Evolutionary conservation across 2,329 filamentous ascomycete genomes (phyloP).

Genomic region (Plenodomus lindquistii): DNA sequence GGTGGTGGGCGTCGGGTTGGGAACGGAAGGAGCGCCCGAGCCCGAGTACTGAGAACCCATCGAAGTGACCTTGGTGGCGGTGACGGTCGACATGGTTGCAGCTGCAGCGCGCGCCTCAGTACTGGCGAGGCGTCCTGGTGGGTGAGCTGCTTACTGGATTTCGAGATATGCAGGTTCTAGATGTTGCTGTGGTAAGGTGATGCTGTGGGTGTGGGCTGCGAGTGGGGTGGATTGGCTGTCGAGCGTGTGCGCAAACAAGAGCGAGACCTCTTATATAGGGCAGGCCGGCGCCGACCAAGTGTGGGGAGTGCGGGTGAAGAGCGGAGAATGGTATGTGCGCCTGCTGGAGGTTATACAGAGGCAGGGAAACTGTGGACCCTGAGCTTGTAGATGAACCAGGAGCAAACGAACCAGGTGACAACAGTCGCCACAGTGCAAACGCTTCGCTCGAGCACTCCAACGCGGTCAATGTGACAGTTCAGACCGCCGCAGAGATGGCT

Average conservation of each 20-base stretch:
- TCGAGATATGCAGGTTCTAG: not conserved
- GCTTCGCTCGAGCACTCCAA: not conserved
- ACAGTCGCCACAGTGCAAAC: not conserved
- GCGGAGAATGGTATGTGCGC: not conserved
- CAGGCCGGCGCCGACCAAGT: not conserved
- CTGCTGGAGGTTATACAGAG: not conserved
- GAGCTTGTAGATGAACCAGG: not conserved
- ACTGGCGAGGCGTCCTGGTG: not conserved
- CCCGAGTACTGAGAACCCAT: constrained; percentile 22
- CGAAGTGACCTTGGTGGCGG: constrained; percentile 21
- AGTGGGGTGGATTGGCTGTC: not conserved
- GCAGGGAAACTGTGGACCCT: not conserved
- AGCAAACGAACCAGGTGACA: not conserved
- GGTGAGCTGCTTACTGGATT: not conserved
- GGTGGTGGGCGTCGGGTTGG: constrained; percentile 30
- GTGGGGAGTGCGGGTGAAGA: not conserved
- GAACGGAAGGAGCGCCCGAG: constrained; percentile 23
- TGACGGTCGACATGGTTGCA: constrained; percentile 7
- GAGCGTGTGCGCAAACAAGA: no score
- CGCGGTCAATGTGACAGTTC: not conserved
- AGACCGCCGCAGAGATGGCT: not conserved
- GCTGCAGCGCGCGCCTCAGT: not conserved
- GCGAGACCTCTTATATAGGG: not conserved
- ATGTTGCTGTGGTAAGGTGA: not conserved
- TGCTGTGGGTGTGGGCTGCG: not conserved